Evolutionary conservation across 1,139 yeast species (phyloP).

Genomic region (Geotrichum europaeum): DNA sequence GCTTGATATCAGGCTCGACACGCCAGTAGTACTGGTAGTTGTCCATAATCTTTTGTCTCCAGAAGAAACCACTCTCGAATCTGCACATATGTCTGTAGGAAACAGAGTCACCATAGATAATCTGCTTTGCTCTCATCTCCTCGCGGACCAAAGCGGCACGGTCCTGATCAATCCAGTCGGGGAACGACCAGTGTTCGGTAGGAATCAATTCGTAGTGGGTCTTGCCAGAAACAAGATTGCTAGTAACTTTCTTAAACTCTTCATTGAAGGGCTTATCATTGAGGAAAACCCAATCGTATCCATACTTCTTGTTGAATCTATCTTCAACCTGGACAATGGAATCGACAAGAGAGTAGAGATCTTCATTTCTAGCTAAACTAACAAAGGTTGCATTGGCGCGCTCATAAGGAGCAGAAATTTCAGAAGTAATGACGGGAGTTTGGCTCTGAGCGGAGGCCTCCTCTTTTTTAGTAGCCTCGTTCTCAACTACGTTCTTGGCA

Average conservation of each 20-base stretch:
- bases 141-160: slow-evolving; percentile 53
- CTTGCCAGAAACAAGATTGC: slow-evolving; percentile 51
- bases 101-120: slow-evolving; percentile 63
- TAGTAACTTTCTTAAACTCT: slow-evolving; percentile 44
- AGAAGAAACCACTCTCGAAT: slow-evolving; percentile 87
- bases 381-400: slow-evolving; percentile 63
- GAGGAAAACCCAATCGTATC: slow-evolving; percentile 74
- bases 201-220: slow-evolving; percentile 64
- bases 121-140: slow-evolving; percentile 42
- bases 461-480: not conserved
- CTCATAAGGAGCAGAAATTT: slow-evolving; percentile 14
- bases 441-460: slow-evolving; percentile 3
- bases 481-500: not conserved
- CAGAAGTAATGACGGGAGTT: slow-evolving; percentile 7
- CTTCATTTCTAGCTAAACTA: slow-evolving; percentile 65
- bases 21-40: slow-evolving; percentile 91
- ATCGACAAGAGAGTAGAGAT: slow-evolving; percentile 50
- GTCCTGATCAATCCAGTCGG: slow-evolving; percentile 57
- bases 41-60: slow-evolving; percentile 64
- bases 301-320: slow-evolving; percentile 58
- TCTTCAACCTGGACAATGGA: slow-evolving; percentile 64
- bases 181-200: slow-evolving; percentile 69
- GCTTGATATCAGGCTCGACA: slow-evolving; percentile 85
- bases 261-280: slow-evolving; percentile 58
- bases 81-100: slow-evolving; percentile 88